Percentiles rank a stretch among this genome's conserved stretches.
Evolutionary conservation across 495 filamentous ascomycete species (phyloP).

Genomic region (Podospora conica): DNA sequence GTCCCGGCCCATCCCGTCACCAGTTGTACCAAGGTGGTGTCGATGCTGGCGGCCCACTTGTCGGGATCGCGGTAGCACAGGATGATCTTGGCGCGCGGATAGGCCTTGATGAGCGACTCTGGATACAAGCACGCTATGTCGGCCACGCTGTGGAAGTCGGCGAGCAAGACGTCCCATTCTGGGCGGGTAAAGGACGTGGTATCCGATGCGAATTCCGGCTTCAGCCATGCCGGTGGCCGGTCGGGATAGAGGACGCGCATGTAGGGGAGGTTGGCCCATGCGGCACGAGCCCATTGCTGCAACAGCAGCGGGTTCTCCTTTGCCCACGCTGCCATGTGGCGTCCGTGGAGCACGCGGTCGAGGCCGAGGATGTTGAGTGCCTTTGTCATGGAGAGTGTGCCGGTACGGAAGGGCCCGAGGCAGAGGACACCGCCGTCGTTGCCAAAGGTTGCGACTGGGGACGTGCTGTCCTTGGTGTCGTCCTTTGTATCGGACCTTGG

Average conservation of each 20-base stretch:
- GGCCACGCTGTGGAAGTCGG: conserved; percentile 4
- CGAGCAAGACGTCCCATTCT: conserved; percentile 1
- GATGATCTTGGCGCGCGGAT: conserved; percentile 6
- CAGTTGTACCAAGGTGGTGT: not conserved
- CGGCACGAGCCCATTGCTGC: not conserved
- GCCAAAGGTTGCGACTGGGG: conserved; percentile 1
- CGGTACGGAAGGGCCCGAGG: conserved; percentile 6
- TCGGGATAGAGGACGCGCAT: conserved; percentile 5
- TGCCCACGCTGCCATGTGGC: conserved; percentile 6
- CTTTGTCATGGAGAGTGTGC: conserved; percentile 5
- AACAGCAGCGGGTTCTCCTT: conserved; percentile 2
- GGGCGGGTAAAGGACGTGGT: conserved; percentile 1
- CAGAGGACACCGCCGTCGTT: conserved; percentile 8
- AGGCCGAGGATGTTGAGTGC: conserved; percentile 6
- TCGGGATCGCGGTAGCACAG: conserved; percentile 4
- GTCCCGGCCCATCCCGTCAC: conserved; percentile 7
- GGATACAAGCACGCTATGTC: conserved; percentile 9
- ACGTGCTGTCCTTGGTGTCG: conserved; percentile 3
- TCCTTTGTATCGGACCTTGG: too few species aligned
- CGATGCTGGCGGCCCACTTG: conserved; percentile 8
- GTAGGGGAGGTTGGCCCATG: conserved; percentile 7
- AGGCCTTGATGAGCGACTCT: conserved; percentile 6
- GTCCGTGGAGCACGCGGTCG: conserved; percentile 9
- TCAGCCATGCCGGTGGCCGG: conserved; percentile 1
- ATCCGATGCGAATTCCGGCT: not conserved